Evolutionary conservation across 768 basidiomycete species (phyloP), one percentile per base, ranked within the genome.

Genomic region (Daedalea quercina): DNA sequence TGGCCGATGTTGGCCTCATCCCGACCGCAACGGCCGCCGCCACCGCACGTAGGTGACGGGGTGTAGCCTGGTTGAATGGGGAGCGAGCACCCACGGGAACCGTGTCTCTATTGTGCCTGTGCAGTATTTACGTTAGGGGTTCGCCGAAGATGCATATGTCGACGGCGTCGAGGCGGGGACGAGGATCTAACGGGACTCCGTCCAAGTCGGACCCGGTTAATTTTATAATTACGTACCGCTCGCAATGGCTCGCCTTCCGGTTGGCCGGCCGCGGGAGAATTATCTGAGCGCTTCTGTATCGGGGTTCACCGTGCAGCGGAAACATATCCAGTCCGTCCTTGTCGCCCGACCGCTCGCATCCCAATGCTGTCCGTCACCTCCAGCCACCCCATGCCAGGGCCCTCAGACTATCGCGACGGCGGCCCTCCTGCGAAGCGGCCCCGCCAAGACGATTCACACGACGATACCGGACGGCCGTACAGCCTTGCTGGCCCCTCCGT

Each of bases 371-470:
- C 57, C 56, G 47, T 49, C 53, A 43, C 48, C 44, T 37, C 47
- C 47, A 43, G 23, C 44, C 60, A 52, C 54, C 54, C 54, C 52
- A 61, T 56, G 57, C 50, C 42, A 40, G 48, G 54, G 43, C 55
- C 50, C 24, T 46, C 58, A 34, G 44, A 34, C 53, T 37, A 17
- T 54, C 57, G 47, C 46, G 43, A 50, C 51, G 58, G 63, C 52
- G 45, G 46, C 26, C 57, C 61, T 0, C 61, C 61, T 47, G 48
- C 48, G 9, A 63, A 64, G 53, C 61, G 65, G 17, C 57, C 54
- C 15, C 52, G 65, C 23, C 44, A 53, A 54, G 56, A 51, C 41
- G 56, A 59, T 31, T 47, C 55, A 12, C 25, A 41, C 46, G 60
- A 61, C 47, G 59, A 57, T 42, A 50, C 51, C 45, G 56, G 25